These are phyloP conservation scores for Zangia roseola DNA, from an alignment of 768 basidiomycete species.

Conservation along the genomic window DNA sequence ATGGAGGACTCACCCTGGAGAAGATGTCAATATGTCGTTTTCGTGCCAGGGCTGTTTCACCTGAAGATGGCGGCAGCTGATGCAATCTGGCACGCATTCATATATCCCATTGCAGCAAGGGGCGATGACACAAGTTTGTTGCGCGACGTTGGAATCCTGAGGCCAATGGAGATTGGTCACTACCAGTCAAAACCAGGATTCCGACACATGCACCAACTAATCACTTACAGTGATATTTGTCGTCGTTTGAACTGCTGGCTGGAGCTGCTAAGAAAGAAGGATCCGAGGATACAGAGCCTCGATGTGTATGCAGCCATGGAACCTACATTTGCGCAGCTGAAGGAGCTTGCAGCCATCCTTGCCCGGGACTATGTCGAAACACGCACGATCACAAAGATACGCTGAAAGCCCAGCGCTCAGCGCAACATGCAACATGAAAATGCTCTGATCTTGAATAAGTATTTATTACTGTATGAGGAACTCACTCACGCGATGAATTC, in stretches of 20 bases:
- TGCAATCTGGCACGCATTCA: conserved; percentile 15
- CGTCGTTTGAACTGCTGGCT: conserved; percentile 32
- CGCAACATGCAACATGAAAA: conserved; percentile 38
- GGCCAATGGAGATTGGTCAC: conserved; percentile 1
- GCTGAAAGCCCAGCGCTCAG: neutral
- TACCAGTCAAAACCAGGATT: conserved; percentile 33
- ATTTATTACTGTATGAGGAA: conserved; percentile 42
- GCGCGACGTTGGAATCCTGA: conserved; percentile 19
- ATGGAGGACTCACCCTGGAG: conserved; percentile 14
- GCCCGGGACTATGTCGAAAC: conserved; percentile 8
- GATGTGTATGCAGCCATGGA: conserved; percentile 7
- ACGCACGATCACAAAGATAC: neutral
- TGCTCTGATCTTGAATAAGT: conserved; percentile 28
- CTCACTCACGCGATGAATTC: conserved; percentile 32
- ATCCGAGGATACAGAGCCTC: conserved; percentile 7
- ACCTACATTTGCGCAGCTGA: conserved; percentile 26
- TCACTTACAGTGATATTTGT: conserved; percentile 29
- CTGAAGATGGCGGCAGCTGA: conserved; percentile 34
- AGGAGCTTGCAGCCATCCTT: conserved; percentile 23
- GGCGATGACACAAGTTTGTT: conserved; percentile 18
- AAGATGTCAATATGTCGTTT: conserved; percentile 33
- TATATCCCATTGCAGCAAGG: conserved; percentile 5
- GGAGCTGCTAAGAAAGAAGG: no score
- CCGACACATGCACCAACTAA: conserved; percentile 35
- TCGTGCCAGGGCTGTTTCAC: conserved; percentile 35